Evolutionary conservation across 108 stramenopile genomes (phyloP).

Genomic region (Hondaea fermentalgiana): DNA sequence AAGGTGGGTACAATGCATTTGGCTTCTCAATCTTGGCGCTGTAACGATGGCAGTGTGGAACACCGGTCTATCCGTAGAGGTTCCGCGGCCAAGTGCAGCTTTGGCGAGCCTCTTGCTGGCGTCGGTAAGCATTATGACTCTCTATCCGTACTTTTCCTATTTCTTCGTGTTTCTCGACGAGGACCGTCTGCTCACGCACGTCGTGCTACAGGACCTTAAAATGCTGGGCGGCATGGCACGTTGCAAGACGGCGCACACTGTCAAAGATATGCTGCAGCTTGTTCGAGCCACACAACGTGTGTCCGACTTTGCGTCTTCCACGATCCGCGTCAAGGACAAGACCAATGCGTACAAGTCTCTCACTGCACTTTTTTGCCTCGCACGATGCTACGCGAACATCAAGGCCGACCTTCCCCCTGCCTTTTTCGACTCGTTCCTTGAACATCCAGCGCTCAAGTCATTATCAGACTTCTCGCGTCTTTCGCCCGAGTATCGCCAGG

Average conservation of each 20-base stretch:
- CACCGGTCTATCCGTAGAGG: neutral
- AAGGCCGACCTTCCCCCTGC: neutral
- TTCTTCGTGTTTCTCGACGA: conserved; percentile 5
- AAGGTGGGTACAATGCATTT: neutral
- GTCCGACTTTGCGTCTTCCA: neutral
- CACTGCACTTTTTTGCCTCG: neutral
- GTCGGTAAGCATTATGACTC: neutral
- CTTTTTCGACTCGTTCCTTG: neutral
- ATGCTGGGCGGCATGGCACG: neutral
- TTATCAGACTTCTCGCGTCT: neutral
- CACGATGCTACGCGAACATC: neutral
- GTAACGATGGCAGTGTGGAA: neutral
- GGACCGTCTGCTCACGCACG: neutral
- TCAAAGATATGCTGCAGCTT: neutral
- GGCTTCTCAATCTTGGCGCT: neutral
- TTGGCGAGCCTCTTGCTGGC: neutral
- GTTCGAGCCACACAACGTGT: neutral
- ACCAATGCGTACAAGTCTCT: neutral
- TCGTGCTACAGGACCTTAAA: neutral
- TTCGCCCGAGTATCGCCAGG: neutral
- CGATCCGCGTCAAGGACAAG: neutral
- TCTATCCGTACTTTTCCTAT: conserved; percentile 11
- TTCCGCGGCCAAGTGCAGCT: neutral
- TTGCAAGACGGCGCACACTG: neutral
- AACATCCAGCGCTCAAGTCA: neutral